Evolutionary conservation across 2,329 filamentous ascomycete genomes (phyloP).

Genomic region (Alternaria conjuncta): DNA sequence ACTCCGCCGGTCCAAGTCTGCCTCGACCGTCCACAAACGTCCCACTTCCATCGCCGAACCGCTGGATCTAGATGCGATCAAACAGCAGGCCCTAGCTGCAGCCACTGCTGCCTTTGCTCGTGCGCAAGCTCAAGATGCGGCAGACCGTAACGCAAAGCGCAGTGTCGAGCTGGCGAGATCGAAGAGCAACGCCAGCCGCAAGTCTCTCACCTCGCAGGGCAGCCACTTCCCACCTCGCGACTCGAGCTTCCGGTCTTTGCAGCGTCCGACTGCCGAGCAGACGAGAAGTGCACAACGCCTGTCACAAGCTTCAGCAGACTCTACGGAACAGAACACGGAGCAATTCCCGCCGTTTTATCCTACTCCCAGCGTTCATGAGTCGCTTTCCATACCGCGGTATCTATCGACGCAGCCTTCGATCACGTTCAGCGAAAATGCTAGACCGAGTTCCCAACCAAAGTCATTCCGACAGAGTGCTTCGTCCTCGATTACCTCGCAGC

Average conservation of each 20-base stretch:
- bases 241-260: constrained; percentile 35
- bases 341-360: constrained; percentile 30
- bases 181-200: constrained; percentile 46
- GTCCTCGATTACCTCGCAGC: constrained; percentile 39
- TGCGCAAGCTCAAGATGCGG: constrained; percentile 33
- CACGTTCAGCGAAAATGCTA: constrained; percentile 29
- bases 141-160: constrained; percentile 18
- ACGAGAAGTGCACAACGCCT: constrained; percentile 14
- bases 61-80: constrained; percentile 35
- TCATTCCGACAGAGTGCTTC: constrained; percentile 29
- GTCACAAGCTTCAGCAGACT: constrained; percentile 14
- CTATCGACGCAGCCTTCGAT: constrained; percentile 30
- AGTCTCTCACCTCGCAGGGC: constrained; percentile 41
- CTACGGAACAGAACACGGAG: constrained; percentile 13
- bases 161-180: constrained; percentile 32
- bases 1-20: constrained; percentile 48
- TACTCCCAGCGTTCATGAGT: constrained; percentile 14
- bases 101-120: constrained; percentile 46
- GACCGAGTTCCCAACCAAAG: constrained; percentile 36
- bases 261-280: constrained; percentile 21
- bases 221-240: constrained; percentile 47
- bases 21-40: constrained; percentile 39
- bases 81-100: constrained; percentile 48
- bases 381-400: constrained; percentile 14
- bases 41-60: constrained; percentile 21